Base-by-base conservation (phyloP, 306 rosid species). In the Fragaria ananassa region DNA sequence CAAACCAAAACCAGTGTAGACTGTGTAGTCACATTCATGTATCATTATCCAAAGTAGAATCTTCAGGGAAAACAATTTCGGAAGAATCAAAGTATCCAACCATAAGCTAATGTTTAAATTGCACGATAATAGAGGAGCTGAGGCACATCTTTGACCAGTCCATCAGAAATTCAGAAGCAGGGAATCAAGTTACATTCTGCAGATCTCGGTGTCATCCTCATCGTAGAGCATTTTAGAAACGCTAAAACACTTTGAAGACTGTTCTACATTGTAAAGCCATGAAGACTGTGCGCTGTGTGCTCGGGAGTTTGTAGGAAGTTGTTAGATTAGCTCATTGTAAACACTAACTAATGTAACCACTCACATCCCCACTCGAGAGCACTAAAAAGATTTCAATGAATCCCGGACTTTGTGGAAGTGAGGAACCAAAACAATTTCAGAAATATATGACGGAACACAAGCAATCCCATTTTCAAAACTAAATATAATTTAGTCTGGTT, bases 141-240 rank as follows among this genome's bases (percentile, higher is more conserved):
- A 57, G 67, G 54, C 68, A 73, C 25, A 57, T 42, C 41, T 57
- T 57, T 73, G 42, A 57, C 68, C 68, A 25, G 56, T 57, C 68
- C 25, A 56, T 56, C 61, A 21, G 29, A 56, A n/a, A 56, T 14
- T 31, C 68, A 25, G 46, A 53, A 72, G 39, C 76, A 54, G 12
- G 17, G 51, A 42, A 23, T 18, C 1, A 41, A 41, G 27, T 57
- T 35, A 54, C 37, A 19, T 25, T 47, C 60, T 21, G 51, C 25
- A 41, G n/a, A 21, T 35, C 8, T 25, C 19, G 70, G 11, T 39
- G 49, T 39, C 71, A 66, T 19, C 23, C 47, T n/a, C 70, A 65
- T 17, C 37, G 47, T 65, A 65, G 71, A 31, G 35, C 35, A 9
- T 29, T 66, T 15, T 12, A 61, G n/a, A 61, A 61, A 29, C 5